A percentile compares a stretch with the other conserved stretches of the same genome.
Conservation (phyloP, 1,284 basidiomycete species). For the Exsudoporus floridanus region DNA sequence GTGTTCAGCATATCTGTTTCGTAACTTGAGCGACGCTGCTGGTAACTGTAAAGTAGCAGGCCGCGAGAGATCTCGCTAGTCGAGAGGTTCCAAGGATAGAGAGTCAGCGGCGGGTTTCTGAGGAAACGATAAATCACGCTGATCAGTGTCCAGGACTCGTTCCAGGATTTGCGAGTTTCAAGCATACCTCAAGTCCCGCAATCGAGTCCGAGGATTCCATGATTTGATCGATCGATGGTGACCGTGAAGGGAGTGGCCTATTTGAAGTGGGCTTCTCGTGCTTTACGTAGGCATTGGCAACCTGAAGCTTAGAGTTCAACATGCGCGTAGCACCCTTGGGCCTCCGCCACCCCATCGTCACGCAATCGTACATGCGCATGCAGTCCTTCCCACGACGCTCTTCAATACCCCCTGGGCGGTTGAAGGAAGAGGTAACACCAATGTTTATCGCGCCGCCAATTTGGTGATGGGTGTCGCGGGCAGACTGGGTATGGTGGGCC, state of each 20-base stretch:
- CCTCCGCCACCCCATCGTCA: slow-evolving; percentile 86
- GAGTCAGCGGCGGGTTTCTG: too few species aligned
- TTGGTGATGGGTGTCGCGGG: slow-evolving; percentile 90
- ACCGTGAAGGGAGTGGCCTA: background rate
- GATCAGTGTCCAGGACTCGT: background rate
- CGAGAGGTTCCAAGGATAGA: too few species aligned
- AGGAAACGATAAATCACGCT: slow-evolving; percentile 2
- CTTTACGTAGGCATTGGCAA: background rate
- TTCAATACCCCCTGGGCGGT: slow-evolving; percentile 92
- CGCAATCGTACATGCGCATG: slow-evolving; percentile 86
- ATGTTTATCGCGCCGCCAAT: slow-evolving; percentile 97
- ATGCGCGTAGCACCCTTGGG: slow-evolving; percentile 47
- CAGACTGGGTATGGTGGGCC: slow-evolving; percentile 70
- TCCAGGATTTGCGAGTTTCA: too few species aligned
- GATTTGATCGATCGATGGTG: too few species aligned
- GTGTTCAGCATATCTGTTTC: slow-evolving; percentile 22
- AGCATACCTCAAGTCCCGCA: too few species aligned
- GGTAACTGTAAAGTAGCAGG: slow-evolving; percentile 11
- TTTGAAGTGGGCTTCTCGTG: background rate
- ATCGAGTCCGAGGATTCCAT: too few species aligned
- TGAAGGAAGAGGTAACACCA: slow-evolving; percentile 94
- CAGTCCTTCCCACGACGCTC: slow-evolving; percentile 86
- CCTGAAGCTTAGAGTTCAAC: too few species aligned
- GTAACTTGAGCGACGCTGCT: slow-evolving; percentile 12
- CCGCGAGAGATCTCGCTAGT: slow-evolving; percentile 1